Evolutionary conservation across 2,329 filamentous ascomycete species (phyloP), one percentile per base, ranked within the genome.

Genomic region (Stagonosporopsis vannaccii): DNA sequence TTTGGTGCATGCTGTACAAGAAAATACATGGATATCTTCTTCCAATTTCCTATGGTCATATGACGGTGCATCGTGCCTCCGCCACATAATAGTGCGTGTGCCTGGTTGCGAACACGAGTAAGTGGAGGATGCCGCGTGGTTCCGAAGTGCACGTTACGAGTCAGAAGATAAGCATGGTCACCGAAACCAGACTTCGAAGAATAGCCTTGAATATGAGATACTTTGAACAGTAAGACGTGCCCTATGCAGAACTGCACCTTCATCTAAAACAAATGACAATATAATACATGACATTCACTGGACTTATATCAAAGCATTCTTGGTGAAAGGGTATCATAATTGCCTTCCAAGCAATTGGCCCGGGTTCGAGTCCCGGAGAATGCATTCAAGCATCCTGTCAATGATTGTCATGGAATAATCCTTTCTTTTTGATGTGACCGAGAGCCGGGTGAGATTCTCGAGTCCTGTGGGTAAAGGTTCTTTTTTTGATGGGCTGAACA

Each of bases 261-360:
- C n/a, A n/a, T n/a, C n/a, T n/a, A n/a, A n/a, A n/a, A n/a, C n/a
- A n/a, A n/a, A n/a, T n/a, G n/a, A n/a, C n/a, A n/a, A n/a, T n/a
- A n/a, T n/a, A n/a, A n/a, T n/a, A n/a, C n/a, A n/a, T n/a, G n/a
- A n/a, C n/a, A n/a, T 17, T 17, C 6, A 17, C 5, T 8, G 15
- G n/a, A 9, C 12, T 19, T 17, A 19, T 23, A 48, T 48, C 44
- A 48, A 42, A 50, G 54, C 54, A 57, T 57, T 46, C 48, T 51
- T 57, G 54, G 54, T 57, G 26, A 32, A 57, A 51, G 26, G 54
- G 54, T 57, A 57, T 32, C 26, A 57, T 57, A 57, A 51, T 57
- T 57, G 54, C 54, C 54, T 57, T 57, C 54, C 54, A 57, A 56
- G 53, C 53, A 56, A 56, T 56, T 56, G 53, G 53, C 47, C 47